Evolutionary conservation across 805 yeast species (phyloP).

Genomic region (Suhomyces xylopsoci): DNA sequence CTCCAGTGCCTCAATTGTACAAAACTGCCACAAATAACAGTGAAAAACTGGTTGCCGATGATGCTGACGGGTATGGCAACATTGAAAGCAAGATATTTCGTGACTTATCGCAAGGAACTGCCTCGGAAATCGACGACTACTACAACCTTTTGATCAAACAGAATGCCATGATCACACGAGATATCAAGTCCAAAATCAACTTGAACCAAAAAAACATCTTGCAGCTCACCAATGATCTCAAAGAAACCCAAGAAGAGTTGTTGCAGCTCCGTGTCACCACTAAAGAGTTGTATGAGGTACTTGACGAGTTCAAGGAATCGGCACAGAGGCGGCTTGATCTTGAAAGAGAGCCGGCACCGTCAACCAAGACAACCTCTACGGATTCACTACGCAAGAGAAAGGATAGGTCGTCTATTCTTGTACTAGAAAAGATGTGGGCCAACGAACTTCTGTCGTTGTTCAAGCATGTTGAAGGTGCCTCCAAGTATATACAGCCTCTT

Average conservation of each 20-base stretch:
- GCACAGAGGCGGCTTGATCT: conserved; percentile 56
- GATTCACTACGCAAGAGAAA: conserved; percentile 22
- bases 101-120: conserved; percentile 62
- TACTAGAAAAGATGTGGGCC: conserved; percentile 81
- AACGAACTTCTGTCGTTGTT: conserved; percentile 65
- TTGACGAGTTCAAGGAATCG: conserved; percentile 54
- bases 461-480: conserved; percentile 89
- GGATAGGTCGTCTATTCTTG: conserved; percentile 67
- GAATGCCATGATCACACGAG: conserved; percentile 49
- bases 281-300: conserved; percentile 55
- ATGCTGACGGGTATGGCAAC: conserved; percentile 6
- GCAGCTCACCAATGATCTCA: conserved; percentile 57
- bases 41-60: conserved; percentile 4
- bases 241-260: conserved; percentile 62
- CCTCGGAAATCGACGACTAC: conserved; percentile 68
- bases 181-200: conserved; percentile 56
- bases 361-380: not conserved
- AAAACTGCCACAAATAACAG: conserved; percentile 4
- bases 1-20: conserved; percentile 29
- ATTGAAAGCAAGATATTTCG: conserved; percentile 17
- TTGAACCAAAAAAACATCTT: conserved; percentile 62
- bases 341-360: conserved; percentile 32
- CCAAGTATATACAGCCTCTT: conserved; percentile 65
- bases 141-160: conserved; percentile 51
- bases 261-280: conserved; percentile 59